These are phyloP conservation scores for Neurospora tetrasperma DNA, from an alignment of 495 filamentous ascomycete species.

Conservation along the genomic window DNA sequence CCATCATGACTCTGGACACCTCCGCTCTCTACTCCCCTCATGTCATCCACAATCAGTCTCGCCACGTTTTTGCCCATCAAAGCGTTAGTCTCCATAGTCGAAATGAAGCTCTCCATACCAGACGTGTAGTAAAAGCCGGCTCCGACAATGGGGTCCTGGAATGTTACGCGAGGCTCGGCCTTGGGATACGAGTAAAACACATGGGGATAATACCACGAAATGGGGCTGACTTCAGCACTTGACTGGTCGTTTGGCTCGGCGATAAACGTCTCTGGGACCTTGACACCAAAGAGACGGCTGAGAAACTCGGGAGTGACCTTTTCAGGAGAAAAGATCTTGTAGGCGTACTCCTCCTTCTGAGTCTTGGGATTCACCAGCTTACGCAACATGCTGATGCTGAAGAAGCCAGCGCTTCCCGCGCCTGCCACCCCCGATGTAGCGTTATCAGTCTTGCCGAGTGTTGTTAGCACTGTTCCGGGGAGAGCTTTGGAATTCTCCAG, in stretches of 20 bases:
- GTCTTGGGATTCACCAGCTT: slow-evolving; percentile 48
- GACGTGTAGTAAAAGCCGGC: slow-evolving; percentile 76
- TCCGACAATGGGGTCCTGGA: slow-evolving; percentile 68
- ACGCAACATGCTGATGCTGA: slow-evolving; percentile 71
- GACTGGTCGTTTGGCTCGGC: not conserved
- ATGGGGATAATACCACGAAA: slow-evolving; percentile 66
- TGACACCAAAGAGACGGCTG: slow-evolving; percentile 33
- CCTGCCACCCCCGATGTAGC: slow-evolving; percentile 37
- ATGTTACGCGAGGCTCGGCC: slow-evolving; percentile 70
- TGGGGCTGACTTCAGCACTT: slow-evolving; percentile 27
- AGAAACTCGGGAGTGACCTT: slow-evolving; percentile 55
- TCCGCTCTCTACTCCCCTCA: slow-evolving; percentile 8
- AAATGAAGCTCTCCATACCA: slow-evolving; percentile 90
- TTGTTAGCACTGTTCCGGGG: slow-evolving; percentile 74
- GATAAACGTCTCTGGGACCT: slow-evolving; percentile 30
- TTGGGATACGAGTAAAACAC: slow-evolving; percentile 80
- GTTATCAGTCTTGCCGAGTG: slow-evolving; percentile 51
- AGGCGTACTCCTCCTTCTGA: slow-evolving; percentile 60
- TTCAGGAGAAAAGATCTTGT: slow-evolving; percentile 89
- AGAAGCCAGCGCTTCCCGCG: slow-evolving; percentile 67
- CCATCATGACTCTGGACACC: not conserved
- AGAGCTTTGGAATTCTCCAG: slow-evolving; percentile 40
- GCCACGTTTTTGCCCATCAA: slow-evolving; percentile 96
- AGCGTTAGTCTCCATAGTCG: slow-evolving; percentile 94
- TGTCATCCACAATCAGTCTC: slow-evolving; percentile 56